Base-by-base conservation (phyloP, 371 early-diverging fungal genomes). In the Apophysomyces sp. region DNA sequence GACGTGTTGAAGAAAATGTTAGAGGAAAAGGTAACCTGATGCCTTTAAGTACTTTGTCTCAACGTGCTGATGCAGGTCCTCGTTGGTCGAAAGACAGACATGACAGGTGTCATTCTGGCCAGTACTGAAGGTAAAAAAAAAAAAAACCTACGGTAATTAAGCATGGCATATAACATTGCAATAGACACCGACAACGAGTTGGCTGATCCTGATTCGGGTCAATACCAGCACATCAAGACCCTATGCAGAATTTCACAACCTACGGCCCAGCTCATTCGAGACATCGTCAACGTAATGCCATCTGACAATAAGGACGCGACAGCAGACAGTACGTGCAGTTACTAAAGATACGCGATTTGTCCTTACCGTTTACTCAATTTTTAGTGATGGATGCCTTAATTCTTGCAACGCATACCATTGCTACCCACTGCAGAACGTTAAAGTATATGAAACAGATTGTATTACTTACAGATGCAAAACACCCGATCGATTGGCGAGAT, bases 361-460 rank as follows among this genome's bases (percentile, higher is more conserved):
- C 21, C n/a, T 27, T 24, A 49, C 15, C 12, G 49, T 7, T 34
- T 13, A 52, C 5, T 55, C n/a, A 31, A 31, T 28, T 2, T 39
- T 11, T 69, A 84, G 82, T 81, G 21, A 53, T 90, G 60, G 88
- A 89, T 67, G 90, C 86, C 5, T 65, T 91, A 52, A 85, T 90
- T 55, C 73, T 91, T 8, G 86, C 86, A 1, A 66, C 83, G 44
- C 69, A 84, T 11, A 77, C 83, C 73, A 81, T 90, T 39, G 62
- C 72, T 7, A 60, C 59, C 24, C 77, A 84, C 65, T 89, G 90
- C 62, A 76, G 73, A 57, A 66, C 86, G 0, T 65, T 87, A 21
- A 91, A 90, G 63, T 93, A 83, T 58, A 71, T 66, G 18, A 91
- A 90, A 61, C 78, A 73, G 32, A 84, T 93, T 3, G 80, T 76